Evolutionary conservation across 371 early-diverging fungal genomes (phyloP).

Genomic region (Rhizopus delemar): DNA sequence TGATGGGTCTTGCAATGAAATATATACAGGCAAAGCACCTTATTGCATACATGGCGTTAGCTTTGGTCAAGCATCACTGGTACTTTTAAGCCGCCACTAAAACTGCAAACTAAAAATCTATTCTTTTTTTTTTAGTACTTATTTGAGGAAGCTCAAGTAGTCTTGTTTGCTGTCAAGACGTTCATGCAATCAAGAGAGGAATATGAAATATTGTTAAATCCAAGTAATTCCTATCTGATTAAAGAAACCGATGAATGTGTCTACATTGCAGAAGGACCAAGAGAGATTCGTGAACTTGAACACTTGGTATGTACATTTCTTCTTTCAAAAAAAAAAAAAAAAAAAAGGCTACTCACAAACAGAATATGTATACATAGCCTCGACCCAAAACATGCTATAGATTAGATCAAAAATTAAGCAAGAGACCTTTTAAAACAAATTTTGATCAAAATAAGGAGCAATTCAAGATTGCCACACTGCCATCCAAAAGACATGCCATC

Average conservation of each 20-base stretch:
- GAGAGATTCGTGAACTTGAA: conserved; percentile 49
- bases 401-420: conserved; percentile 1
- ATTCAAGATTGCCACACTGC: conserved; percentile 6
- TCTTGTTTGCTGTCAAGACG: conserved; percentile 62
- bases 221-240: conserved; percentile 58
- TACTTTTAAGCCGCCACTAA: conserved; percentile 16
- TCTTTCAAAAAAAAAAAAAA: not conserved
- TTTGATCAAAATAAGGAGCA: not conserved
- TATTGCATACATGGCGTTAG: conserved; percentile 54
- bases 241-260: conserved; percentile 53
- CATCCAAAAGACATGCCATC: conserved; percentile 17
- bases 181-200: conserved; percentile 15
- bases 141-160: conserved; percentile 67
- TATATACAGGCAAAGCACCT: conserved; percentile 54
- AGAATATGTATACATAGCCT: not conserved
- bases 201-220: conserved; percentile 59
- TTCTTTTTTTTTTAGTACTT: conserved; percentile 32
- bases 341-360: not conserved
- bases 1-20: conserved; percentile 70
- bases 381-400: not conserved
- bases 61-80: conserved; percentile 60
- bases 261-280: conserved; percentile 62
- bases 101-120: not conserved
- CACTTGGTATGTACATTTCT: conserved; percentile 26
- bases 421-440: conserved; percentile 5